Percentiles rank a stretch among this genome's conserved stretches.
These are phyloP conservation scores for Tylopilus vinaceipallidus DNA, from an alignment of 768 basidiomycete genomes.

Conservation along the genomic window DNA sequence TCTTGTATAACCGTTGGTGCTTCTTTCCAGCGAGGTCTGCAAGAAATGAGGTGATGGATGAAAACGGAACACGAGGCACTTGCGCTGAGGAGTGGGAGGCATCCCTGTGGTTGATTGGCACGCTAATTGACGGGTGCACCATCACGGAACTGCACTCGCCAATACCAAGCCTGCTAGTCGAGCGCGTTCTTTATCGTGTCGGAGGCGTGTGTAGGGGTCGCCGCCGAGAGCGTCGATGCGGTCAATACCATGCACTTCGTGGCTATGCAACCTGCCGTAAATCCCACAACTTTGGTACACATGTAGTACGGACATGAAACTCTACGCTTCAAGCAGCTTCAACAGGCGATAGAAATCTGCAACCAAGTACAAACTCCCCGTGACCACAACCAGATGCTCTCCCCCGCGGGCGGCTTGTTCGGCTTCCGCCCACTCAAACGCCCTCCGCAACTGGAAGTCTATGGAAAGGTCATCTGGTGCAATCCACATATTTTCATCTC, in stretches of 20 bases:
- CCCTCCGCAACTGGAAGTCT: conserved; percentile 41
- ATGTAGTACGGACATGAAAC: no score
- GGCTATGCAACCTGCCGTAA: no score
- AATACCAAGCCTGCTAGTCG: conserved; percentile 8
- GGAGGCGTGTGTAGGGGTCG: conserved; percentile 1
- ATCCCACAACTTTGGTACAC: no score
- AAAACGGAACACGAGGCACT: conserved; percentile 6
- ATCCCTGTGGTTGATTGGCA: conserved; percentile 28
- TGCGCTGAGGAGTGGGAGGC: conserved; percentile 25
- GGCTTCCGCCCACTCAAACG: conserved; percentile 45
- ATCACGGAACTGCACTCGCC: conserved; percentile 10
- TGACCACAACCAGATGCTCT: conserved; percentile 62
- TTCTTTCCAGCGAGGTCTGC: conserved; percentile 16
- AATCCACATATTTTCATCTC: conserved; percentile 45
- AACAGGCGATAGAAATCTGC: conserved; percentile 83
- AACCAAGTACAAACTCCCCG: conserved; percentile 93
- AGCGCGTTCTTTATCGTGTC: conserved; percentile 16
- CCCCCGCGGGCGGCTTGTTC: conserved; percentile 3
- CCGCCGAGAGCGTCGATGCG: background rate
- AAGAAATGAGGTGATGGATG: conserved; percentile 7
- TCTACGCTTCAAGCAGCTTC: conserved; percentile 10
- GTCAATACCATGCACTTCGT: background rate
- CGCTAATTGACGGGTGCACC: conserved; percentile 9
- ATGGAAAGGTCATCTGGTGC: conserved; percentile 33
- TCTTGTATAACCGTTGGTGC: conserved; percentile 21